Base-by-base conservation (phyloP, 441 rosid species). In the Flueggea neowawraea region DNA sequence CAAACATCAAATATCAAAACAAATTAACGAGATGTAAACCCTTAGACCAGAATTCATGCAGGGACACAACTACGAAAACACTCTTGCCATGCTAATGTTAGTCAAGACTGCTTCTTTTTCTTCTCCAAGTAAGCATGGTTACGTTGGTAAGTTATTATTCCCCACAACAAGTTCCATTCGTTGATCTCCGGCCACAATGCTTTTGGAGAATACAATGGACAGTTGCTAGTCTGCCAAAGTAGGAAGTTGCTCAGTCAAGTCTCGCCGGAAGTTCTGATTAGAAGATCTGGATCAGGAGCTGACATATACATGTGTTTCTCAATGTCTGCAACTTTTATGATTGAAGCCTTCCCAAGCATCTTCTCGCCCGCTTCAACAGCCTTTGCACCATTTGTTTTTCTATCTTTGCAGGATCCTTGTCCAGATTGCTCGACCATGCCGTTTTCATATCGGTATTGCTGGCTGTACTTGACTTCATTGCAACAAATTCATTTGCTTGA, bases 121-220 rank as follows among this genome's bases (percentile, higher is more conserved):
- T 83, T 91, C 76, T 84, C 86, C 63, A 89, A 72, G 64, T 86
- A 88, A 33, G 82, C 61, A 63, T 74, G 54, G 56, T 53, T 65
- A 54, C 85, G 73, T 74, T 90, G 97, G 77, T 78, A 90, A 67
- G 74, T 58, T 43, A 92, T 53, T 17, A 84, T 79, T 41, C 73
- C 78, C 95, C 87, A 83, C 15, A 83, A 81, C 58, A 90, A 17
- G 68, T 86, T 87, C 74, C 88, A 65, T 15, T 86, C 63, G 51
- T 96, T 84, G 62, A 88, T 82, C 70, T 90, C 90, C 44, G 94
- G 92, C 98, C 97, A 90, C 59, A 88, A 55, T 33, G 79, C 90
- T 53, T 73, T 68, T 10, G 90, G 96, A 57, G 88, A 81, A 63
- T 75, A 84, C 55, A 90, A 58, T 49, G 66, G 76, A 64, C 80